These are phyloP conservation scores for Yarrowia porcina DNA, from an alignment of 805 yeast species.

Conservation along the genomic window DNA sequence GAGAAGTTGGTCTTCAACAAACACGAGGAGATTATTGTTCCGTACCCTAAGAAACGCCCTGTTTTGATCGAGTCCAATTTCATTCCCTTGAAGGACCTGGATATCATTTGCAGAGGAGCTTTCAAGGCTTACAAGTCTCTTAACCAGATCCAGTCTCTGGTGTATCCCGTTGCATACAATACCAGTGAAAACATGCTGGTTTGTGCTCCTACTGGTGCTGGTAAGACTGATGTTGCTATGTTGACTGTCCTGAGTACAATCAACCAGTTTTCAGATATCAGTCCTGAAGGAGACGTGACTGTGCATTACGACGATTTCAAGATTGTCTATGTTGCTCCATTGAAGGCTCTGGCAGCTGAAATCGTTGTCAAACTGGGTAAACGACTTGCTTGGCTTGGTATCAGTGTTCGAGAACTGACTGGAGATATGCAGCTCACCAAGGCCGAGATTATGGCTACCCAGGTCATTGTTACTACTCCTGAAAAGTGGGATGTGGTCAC, in stretches of 20 bases:
- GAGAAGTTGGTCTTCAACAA: constrained; percentile 44
- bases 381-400: constrained; percentile 78
- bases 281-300: constrained; percentile 49
- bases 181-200: constrained; percentile 93
- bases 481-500: constrained; percentile 99
- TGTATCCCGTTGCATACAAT: constrained; percentile 86
- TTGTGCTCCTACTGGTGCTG: constrained; percentile 98
- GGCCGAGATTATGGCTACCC: constrained; percentile 76
- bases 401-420: constrained; percentile 81
- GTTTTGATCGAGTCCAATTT: constrained; percentile 51
- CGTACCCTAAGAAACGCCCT: constrained; percentile 54
- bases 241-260: constrained; percentile 76
- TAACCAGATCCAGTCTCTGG: constrained; percentile 86
- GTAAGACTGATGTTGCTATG: constrained; percentile 92
- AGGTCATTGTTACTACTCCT: constrained; percentile 88
- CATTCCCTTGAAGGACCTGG: constrained; percentile 48
- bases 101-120: constrained; percentile 76
- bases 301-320: constrained; percentile 83
- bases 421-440: constrained; percentile 93
- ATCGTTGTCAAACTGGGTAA: constrained; percentile 84
- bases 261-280: constrained; percentile 50
- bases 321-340: constrained; percentile 87
- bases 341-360: constrained; percentile 94
- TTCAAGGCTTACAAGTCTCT: constrained; percentile 73
- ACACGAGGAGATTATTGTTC: constrained; percentile 81